phyloP scores from a whole-genome alignment of 2,329 filamentous ascomycete genomes.

The Xylaria sp. region DNA sequence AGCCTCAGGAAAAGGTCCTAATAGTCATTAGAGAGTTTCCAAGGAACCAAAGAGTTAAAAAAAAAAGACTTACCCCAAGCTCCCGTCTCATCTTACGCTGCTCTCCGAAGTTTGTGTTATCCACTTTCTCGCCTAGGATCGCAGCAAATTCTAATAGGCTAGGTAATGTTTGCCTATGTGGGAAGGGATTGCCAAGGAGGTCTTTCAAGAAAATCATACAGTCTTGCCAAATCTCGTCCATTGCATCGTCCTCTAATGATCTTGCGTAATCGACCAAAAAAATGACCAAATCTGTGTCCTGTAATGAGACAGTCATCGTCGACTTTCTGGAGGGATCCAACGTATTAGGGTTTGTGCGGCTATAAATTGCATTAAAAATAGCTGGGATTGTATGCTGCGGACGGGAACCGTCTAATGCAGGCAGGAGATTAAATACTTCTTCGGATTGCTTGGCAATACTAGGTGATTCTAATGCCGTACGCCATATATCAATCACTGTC shows the following conservation, averaged over 20 bases:
- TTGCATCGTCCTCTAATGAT: slow-evolving; percentile 93
- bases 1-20: slow-evolving; percentile 90
- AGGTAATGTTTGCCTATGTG: slow-evolving; percentile 89
- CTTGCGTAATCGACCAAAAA: slow-evolving; percentile 92
- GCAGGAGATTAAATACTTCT: slow-evolving; percentile 85
- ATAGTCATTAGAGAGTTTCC: slow-evolving; percentile 45
- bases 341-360: slow-evolving; percentile 84
- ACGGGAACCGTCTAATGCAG: slow-evolving; percentile 89
- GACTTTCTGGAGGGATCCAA: slow-evolving; percentile 85
- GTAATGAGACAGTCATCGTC: slow-evolving; percentile 85
- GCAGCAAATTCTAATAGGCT: slow-evolving; percentile 88
- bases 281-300: slow-evolving; percentile 83
- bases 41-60: not conserved
- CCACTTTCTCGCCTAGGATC: slow-evolving; percentile 91
- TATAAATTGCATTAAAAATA: slow-evolving; percentile 96
- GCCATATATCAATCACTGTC: slow-evolving; percentile 89
- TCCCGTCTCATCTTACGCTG: slow-evolving; percentile 92
- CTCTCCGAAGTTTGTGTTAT: slow-evolving; percentile 97
- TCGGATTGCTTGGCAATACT: slow-evolving; percentile 66
- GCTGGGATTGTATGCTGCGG: slow-evolving; percentile 93
- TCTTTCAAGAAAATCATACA: slow-evolving; percentile 92
- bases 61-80: slow-evolving; percentile 78
- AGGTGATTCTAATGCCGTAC: slow-evolving; percentile 59
- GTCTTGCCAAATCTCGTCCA: slow-evolving; percentile 98
- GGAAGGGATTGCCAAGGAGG: slow-evolving; percentile 91